Percentiles rank a stretch among this genome's conserved stretches.
phyloP scores from a whole-genome alignment of 345 rosid genomes.

The Corchorus olitorius region DNA sequence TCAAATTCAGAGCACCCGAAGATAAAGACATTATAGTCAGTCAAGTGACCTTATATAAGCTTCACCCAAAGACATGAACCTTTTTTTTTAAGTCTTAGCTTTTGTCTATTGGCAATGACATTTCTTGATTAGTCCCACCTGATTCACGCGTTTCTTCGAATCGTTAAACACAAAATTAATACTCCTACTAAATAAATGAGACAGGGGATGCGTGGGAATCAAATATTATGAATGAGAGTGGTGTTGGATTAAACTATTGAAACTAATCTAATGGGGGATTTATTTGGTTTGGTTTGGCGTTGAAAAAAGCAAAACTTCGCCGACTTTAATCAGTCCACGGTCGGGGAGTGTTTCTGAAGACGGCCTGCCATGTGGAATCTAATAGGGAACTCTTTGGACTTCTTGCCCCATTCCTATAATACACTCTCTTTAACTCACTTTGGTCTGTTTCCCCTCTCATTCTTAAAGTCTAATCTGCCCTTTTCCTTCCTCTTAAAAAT shows the following conservation, averaged over 20 bases:
- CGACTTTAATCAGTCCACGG: slow-evolving; percentile 9
- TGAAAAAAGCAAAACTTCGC: neutral
- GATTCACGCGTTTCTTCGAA: neutral
- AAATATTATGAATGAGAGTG: neutral
- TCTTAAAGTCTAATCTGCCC: slow-evolving; percentile 13
- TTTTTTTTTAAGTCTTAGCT: neutral
- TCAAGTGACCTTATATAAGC: neutral
- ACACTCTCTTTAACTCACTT: no score
- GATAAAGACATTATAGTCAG: slow-evolving; percentile 12
- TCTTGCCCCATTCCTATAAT: neutral
- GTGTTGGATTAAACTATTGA: neutral
- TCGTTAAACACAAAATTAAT: neutral
- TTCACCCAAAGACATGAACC: slow-evolving; percentile 6
- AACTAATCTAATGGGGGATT: neutral
- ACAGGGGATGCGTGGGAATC: neutral
- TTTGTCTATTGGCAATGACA: neutral
- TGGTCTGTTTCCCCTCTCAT: neutral
- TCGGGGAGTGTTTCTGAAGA: slow-evolving; percentile 1
- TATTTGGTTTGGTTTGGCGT: neutral
- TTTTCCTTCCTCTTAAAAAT: neutral
- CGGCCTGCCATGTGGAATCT: slow-evolving; percentile 32
- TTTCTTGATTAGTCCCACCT: neutral
- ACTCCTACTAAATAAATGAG: no score
- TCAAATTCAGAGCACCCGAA: neutral
- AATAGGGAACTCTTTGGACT: slow-evolving; percentile 12